phyloP scores from a whole-genome alignment of 2,329 filamentous ascomycete genomes.

The Cytospora piceae region DNA sequence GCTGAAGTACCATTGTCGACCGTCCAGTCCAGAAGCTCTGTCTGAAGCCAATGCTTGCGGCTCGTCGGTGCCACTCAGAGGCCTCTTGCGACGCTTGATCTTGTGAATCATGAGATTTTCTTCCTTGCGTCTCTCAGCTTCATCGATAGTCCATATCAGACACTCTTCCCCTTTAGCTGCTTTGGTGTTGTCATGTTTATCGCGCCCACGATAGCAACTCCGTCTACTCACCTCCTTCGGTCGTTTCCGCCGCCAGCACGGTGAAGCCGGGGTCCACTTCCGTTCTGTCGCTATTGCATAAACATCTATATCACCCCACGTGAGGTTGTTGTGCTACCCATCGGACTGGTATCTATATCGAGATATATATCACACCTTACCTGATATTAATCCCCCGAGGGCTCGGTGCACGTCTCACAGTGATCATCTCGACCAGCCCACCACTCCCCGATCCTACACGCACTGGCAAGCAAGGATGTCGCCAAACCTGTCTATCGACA shows the following conservation, averaged over 20 bases:
- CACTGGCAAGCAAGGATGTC: constrained; percentile 13
- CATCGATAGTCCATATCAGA: constrained; percentile 13
- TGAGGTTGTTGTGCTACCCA: constrained; percentile 9
- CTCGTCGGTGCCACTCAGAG: constrained; percentile 14
- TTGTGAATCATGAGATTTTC: not conserved
- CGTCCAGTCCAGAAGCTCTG: constrained; percentile 10
- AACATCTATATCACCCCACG: not conserved
- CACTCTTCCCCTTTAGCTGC: not conserved
- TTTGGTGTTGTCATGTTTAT: not conserved
- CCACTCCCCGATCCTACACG: not conserved
- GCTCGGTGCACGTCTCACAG: constrained; percentile 1
- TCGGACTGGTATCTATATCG: not conserved
- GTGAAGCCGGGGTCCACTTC: not conserved
- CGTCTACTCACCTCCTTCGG: not conserved
- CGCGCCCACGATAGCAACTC: not conserved
- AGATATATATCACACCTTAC: constrained; percentile 11
- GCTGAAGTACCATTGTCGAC: not conserved
- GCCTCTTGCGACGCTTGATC: not conserved
- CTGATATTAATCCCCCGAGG: not conserved
- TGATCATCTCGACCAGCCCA: not conserved
- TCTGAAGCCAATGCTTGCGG: constrained; percentile 14
- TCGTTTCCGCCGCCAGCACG: not conserved
- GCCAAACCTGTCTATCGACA: constrained; percentile 15
- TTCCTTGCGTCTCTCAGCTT: constrained; percentile 4
- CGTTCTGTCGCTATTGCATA: not conserved